These are phyloP conservation scores for Harringtonia lauricola DNA, from an alignment of 2,329 filamentous ascomycete species.

Conservation along the genomic window DNA sequence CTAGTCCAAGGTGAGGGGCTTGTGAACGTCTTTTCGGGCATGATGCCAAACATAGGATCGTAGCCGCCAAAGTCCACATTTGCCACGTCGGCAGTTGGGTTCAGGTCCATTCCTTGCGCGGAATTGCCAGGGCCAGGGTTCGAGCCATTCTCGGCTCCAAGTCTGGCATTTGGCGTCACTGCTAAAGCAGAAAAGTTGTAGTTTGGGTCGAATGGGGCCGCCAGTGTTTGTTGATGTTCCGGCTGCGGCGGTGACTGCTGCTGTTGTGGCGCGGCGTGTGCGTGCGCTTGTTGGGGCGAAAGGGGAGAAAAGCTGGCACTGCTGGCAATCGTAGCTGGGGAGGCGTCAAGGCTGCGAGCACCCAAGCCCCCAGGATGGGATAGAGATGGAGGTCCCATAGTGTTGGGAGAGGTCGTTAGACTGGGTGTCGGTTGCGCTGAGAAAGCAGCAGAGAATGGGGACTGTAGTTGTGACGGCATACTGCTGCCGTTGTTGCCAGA, in stretches of 20 bases:
- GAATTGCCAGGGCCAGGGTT: too few species aligned
- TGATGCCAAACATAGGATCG: constrained; percentile 49
- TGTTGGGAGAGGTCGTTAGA: neutral
- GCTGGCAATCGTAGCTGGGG: too few species aligned
- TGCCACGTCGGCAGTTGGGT: too few species aligned
- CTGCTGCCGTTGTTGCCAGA: too few species aligned
- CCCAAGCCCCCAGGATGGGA: neutral
- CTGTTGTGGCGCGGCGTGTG: constrained; percentile 8
- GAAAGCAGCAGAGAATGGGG: too few species aligned
- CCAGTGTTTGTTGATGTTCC: neutral
- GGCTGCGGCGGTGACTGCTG: constrained; percentile 12
- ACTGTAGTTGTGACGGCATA: neutral
- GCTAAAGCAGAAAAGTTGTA: too few species aligned
- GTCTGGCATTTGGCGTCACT: too few species aligned
- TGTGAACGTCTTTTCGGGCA: constrained; percentile 41
- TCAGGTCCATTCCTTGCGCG: constrained; percentile 1
- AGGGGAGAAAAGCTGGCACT: too few species aligned
- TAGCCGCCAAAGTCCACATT: constrained; percentile 29
- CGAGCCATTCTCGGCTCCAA: too few species aligned
- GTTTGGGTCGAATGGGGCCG: too few species aligned
- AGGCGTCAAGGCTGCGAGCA: neutral
- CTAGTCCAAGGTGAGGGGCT: constrained; percentile 40
- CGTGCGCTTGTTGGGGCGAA: neutral
- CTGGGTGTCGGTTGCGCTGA: neutral
- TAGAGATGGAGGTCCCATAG: neutral